Conservation (phyloP, 495 filamentous ascomycete genomes). For the Aspergillus hancockii region DNA sequence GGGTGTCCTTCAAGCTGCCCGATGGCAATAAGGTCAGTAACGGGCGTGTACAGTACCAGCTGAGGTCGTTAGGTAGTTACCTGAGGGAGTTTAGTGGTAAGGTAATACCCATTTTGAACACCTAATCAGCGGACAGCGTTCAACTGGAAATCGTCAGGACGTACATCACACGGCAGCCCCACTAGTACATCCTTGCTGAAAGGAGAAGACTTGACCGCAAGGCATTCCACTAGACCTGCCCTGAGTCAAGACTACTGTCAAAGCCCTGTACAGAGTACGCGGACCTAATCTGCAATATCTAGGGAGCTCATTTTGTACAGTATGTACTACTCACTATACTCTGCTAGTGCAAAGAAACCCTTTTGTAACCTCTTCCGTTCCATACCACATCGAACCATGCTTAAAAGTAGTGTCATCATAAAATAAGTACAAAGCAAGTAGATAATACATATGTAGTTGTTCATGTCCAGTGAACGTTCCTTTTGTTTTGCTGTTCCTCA, state of each 20-base stretch:
- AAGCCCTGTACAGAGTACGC: not conserved
- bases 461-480: too few relatives aligned
- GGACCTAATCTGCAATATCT: not conserved
- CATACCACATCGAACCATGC: not conserved
- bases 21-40: not conserved
- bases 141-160: not conserved
- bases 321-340: too few relatives aligned
- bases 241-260: not conserved
- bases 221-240: not conserved
- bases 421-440: too few relatives aligned
- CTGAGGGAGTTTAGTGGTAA: not conserved
- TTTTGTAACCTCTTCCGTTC: too few relatives aligned
- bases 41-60: not conserved
- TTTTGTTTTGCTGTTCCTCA: slow-evolving; percentile 24
- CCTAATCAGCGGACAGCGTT: not conserved
- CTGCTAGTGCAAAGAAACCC: too few relatives aligned
- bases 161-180: slow-evolving; percentile 2
- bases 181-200: slow-evolving; percentile 8
- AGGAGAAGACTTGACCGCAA: not conserved
- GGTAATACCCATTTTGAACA: not conserved
- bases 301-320: not conserved
- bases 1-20: not conserved
- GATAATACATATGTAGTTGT: too few relatives aligned
- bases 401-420: too few relatives aligned
- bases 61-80: not conserved